These are phyloP conservation scores for Coniferiporia sulphurascens DNA, from an alignment of 1,284 basidiomycete genomes.

Conservation along the genomic window DNA sequence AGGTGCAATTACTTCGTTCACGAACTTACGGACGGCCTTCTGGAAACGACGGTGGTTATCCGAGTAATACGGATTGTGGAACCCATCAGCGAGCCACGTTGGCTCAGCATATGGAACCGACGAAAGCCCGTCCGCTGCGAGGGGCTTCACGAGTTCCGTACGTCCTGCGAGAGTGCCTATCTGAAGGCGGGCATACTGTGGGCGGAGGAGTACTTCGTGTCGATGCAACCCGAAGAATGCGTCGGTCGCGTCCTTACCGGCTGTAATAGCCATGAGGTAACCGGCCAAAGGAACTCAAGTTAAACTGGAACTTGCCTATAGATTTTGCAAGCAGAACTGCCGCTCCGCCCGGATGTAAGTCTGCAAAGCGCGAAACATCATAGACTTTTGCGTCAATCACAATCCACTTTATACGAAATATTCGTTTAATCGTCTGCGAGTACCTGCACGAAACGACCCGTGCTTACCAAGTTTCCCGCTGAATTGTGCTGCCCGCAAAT, in stretches of 20 bases:
- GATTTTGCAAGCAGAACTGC: slow-evolving; percentile 44
- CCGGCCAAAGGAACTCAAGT: neutral
- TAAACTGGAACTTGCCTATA: slow-evolving; percentile 32
- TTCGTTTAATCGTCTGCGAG: neutral
- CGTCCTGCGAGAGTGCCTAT: slow-evolving; percentile 77
- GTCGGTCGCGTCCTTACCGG: slow-evolving; percentile 81
- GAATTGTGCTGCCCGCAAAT: slow-evolving; percentile 61
- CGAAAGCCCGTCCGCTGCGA: slow-evolving; percentile 62
- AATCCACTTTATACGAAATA: slow-evolving; percentile 45
- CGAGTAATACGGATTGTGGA: slow-evolving; percentile 81
- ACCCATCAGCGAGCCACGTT: slow-evolving; percentile 80
- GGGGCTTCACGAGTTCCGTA: slow-evolving; percentile 54
- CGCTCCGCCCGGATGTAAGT: slow-evolving; percentile 64
- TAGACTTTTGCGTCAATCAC: slow-evolving; percentile 66
- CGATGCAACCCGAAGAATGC: slow-evolving; percentile 91
- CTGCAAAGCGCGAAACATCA: slow-evolving; percentile 56
- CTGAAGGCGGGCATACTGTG: slow-evolving; percentile 78
- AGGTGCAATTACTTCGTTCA: slow-evolving; percentile 57
- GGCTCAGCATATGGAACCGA: slow-evolving; percentile 88
- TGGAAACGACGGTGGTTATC: slow-evolving; percentile 69
- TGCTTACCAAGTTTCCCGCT: slow-evolving; percentile 60
- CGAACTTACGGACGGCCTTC: slow-evolving; percentile 57
- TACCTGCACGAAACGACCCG: neutral
- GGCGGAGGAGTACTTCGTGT: slow-evolving; percentile 78
- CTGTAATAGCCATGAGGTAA: slow-evolving; percentile 26